Base-by-base conservation (phyloP, 495 filamentous ascomycete genomes). In the Emericellopsis terricola region DNA sequence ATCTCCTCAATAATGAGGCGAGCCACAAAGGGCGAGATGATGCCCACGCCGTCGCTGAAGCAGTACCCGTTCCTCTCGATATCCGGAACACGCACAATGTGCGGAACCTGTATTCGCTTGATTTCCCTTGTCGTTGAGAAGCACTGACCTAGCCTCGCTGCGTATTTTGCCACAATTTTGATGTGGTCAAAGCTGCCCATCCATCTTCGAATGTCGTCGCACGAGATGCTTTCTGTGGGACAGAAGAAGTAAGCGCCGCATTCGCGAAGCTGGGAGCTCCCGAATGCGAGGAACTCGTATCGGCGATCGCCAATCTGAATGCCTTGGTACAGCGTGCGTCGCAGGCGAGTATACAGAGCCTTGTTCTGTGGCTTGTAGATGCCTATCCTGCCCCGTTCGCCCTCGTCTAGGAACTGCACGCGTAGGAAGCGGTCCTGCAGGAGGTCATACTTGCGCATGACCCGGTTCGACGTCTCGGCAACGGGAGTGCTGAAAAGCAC, bases 1-100 rank as follows among this genome's bases (percentile, higher is more conserved):
- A 86, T 63, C 36, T 85, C 75, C 3, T 62, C 50, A 14, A 72
- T 60, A 13, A 82, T 65, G 48, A 85, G 68, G 21, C 67, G 51
- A 0, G 84, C 81, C 21, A 94, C 62, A 42, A 78, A 74, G 3
- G 53, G 52, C 0, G 87, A 94, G 20, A 99, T 89, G 52, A 81
- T 92, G 9, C 91, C 91, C 28, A 97, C 81, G 3, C 89, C 91
- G 49, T 97, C 89, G 1, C 83, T 85, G 49, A 96, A 96, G 31
- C 51, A 71, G 48, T 65, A 74, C 0, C 62, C 68, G 30, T 76
- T 71, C 4, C 65, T 64, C 24, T 68, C 57, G 5, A 93, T 60
- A 37, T 96, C 89, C 2, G 57, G 36, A 9, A 76, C 72, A 2
- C 52, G 45, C 14, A 56, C 54, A 5, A 62, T 52, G 5, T 29